Conservation (phyloP, 1,284 basidiomycete species). For the Tausonia pullulans region DNA sequence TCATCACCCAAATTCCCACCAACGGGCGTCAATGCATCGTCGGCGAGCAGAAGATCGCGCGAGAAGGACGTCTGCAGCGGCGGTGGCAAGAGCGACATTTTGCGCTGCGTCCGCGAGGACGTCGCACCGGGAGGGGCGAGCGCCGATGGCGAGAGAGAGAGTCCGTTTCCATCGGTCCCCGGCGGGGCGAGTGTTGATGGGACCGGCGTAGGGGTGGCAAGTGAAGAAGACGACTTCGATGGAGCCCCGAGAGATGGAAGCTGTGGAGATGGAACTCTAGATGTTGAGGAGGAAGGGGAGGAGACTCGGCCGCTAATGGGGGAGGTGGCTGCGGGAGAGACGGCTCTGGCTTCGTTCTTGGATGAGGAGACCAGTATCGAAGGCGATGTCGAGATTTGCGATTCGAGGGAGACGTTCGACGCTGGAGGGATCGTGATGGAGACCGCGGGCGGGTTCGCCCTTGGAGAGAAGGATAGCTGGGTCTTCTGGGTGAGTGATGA, state of each 20-base stretch:
- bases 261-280: not conserved
- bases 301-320: not conserved
- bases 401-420: too few relatives aligned
- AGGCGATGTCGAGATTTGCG: too few relatives aligned
- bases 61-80: constrained; percentile 34
- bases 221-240: not conserved
- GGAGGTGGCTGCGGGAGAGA: too few relatives aligned
- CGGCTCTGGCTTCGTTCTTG: too few relatives aligned
- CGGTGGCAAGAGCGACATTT: constrained; percentile 24
- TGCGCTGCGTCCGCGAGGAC: constrained; percentile 8
- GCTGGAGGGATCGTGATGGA: not conserved
- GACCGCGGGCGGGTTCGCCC: not conserved
- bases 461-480: too few relatives aligned
- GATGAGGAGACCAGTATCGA: too few relatives aligned
- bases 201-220: not conserved
- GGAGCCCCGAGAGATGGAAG: not conserved
- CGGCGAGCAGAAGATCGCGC: constrained; percentile 55
- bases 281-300: not conserved
- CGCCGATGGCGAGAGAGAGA: not conserved
- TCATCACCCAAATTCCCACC: constrained; percentile 41
- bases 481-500: too few relatives aligned
- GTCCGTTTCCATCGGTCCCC: not conserved
- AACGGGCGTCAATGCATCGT: constrained; percentile 28
- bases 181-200: constrained; percentile 7
- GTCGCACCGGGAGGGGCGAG: not conserved